Evolutionary conservation across 352 stramenopile genomes (phyloP).

Genomic region (Pythium periplocum): DNA sequence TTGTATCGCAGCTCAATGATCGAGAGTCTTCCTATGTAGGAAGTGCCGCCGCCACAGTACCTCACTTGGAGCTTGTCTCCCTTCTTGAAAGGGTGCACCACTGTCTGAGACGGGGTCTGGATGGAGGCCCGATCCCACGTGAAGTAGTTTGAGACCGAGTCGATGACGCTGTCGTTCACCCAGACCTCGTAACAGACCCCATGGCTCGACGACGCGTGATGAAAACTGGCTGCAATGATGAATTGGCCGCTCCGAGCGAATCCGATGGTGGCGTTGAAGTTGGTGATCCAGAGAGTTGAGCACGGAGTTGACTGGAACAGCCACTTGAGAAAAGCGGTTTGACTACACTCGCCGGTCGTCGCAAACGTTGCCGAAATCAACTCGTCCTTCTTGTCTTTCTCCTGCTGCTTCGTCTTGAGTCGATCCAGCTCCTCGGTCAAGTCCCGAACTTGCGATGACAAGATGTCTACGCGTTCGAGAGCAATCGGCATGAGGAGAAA

Average conservation of each 20-base stretch:
- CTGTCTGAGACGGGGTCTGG: constrained; percentile 2
- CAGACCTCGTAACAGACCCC: constrained; percentile 2
- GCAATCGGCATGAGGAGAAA: neutral
- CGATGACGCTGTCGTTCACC: constrained; percentile 1
- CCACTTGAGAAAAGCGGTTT: too few relatives aligned
- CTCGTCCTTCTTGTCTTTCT: neutral
- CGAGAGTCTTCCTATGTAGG: constrained; percentile 3
- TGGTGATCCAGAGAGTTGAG: too few relatives aligned
- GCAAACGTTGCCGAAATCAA: too few relatives aligned
- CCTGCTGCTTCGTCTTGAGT: neutral
- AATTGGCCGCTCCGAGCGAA: constrained; percentile 1
- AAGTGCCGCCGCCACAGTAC: constrained; percentile 9
- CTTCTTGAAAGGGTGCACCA: neutral
- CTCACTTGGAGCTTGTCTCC: constrained; percentile 4
- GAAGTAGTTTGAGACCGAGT: constrained; percentile 2
- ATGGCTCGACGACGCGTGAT: constrained; percentile 7
- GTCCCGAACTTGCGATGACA: neutral
- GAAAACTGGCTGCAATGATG: constrained; percentile 3
- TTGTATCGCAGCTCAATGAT: constrained; percentile 7
- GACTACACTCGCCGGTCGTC: too few relatives aligned
- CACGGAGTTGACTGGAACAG: too few relatives aligned
- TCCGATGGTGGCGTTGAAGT: too few relatives aligned
- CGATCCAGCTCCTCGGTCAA: neutral
- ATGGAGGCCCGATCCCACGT: neutral
- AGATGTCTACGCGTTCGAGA: neutral